Evolutionary conservation across 768 basidiomycete species (phyloP), one percentile per base, ranked within the genome.

Genomic region (Sporobolomyces pararoseus): DNA sequence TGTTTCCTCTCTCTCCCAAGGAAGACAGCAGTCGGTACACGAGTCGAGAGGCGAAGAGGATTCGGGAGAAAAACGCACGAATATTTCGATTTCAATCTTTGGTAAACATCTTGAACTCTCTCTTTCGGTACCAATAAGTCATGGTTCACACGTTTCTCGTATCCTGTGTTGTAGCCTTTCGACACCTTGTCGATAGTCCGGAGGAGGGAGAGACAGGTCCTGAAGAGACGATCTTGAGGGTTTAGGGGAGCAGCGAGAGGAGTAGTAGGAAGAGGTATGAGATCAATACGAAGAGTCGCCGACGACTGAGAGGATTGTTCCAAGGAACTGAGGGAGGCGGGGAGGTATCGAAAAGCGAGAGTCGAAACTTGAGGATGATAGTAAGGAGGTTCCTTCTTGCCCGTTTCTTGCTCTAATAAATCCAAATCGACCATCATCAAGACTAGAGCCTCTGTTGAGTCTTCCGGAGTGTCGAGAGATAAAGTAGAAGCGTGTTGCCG

Each of bases 31-130:
- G 12, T 23, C 46, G 64, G 42, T 63, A 63, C 58, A 68, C 6
- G 12, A 7, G 46, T 7, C 21, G 46, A 25, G 27, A 27, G 4
- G n/a, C 14, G 39, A n/a, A 31, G 47, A 50, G 27, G 29, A n/a
- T 23, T 7, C 7, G 2, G 27, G 25, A 31, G 0, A 6, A 4
- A 21, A 47, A 58, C 70, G 76, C 87, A 84, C 74, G 88, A 89
- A 80, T 96, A 86, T 16, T 89, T 83, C 75, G 91, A 90, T 65
- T 94, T 85, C 85, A 97, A 87, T 13, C 86, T 75, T 31, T 93
- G 85, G 75, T 97, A 98, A 14, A 94, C 79, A 78, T 98, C 95
- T 75, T 97, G 95, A 76, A 94, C 97, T 1, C 79, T 75, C 65
- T 91, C 89, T 23, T 89, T 82, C 0, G 86, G 83, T 6, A 95